Evolutionary conservation across 2,329 filamentous ascomycete genomes (phyloP).

Genomic region (Trichophyton simii): DNA sequence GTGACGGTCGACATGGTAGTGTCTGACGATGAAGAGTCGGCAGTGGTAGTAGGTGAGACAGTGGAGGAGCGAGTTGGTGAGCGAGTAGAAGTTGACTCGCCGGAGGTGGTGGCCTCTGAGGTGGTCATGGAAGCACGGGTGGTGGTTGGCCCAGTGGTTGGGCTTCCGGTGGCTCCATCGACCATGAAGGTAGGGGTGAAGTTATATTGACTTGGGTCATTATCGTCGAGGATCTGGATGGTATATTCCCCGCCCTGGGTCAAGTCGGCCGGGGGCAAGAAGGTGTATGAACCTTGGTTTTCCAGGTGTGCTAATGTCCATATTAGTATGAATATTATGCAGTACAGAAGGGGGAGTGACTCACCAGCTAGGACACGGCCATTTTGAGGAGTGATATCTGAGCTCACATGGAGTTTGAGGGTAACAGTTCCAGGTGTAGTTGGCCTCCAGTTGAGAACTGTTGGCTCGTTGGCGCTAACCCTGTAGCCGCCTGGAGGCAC

Average conservation of each 20-base stretch:
- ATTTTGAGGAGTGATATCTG: conserved; percentile 27
- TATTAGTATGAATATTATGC: neutral
- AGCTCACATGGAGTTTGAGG: conserved; percentile 38
- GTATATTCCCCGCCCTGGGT: conserved; percentile 38
- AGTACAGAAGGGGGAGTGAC: conserved; percentile 14
- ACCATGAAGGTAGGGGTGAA: conserved; percentile 43
- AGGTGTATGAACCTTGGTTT: conserved; percentile 40
- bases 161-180: conserved; percentile 32
- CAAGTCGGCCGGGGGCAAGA: conserved; percentile 32
- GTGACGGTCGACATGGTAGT: conserved; percentile 13
- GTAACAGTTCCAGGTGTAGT: conserved; percentile 41
- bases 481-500: conserved; percentile 31
- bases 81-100: conserved; percentile 16
- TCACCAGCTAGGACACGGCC: conserved; percentile 35
- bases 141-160: conserved; percentile 14
- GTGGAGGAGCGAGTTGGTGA: conserved; percentile 17
- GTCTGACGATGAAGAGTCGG: conserved; percentile 11
- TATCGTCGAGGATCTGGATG: conserved; percentile 41
- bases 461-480: conserved; percentile 36
- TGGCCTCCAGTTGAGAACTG: conserved; percentile 38
- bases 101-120: conserved; percentile 16
- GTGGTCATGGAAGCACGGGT: conserved; percentile 16
- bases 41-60: conserved; percentile 2
- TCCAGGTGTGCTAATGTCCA: conserved; percentile 30
- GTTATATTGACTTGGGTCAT: conserved; percentile 34